phyloP scores from a whole-genome alignment of 768 basidiomycete genomes.

The Mycena amicta region DNA sequence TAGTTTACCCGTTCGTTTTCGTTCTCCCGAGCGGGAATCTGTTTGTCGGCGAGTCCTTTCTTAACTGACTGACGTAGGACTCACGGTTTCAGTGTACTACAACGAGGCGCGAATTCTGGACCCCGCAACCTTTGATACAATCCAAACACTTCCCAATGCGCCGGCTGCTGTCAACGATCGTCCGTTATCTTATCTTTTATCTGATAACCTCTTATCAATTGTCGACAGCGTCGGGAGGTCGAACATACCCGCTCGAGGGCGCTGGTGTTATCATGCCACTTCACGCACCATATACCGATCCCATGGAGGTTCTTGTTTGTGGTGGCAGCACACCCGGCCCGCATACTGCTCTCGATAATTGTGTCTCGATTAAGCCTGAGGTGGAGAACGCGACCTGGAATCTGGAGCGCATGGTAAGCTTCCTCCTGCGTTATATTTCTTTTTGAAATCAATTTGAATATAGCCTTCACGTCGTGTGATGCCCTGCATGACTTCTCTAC shows the following conservation, averaged over 20 bases:
- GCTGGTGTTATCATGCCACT: constrained; percentile 71
- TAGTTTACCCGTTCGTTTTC: constrained; percentile 72
- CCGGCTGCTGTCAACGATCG: constrained; percentile 74
- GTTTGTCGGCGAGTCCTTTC: constrained; percentile 62
- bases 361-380: constrained; percentile 71
- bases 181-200: constrained; percentile 24
- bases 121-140: constrained; percentile 63
- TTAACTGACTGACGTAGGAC: no score
- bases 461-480: constrained; percentile 79
- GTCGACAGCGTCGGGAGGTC: constrained; percentile 44
- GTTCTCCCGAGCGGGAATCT: constrained; percentile 70
- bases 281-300: constrained; percentile 71
- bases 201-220: constrained; percentile 3
- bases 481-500: constrained; percentile 66
- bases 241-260: constrained; percentile 80
- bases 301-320: constrained; percentile 71
- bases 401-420: constrained; percentile 56
- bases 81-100: constrained; percentile 60
- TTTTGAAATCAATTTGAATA: not conserved
- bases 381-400: constrained; percentile 62
- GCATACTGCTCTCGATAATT: constrained; percentile 62
- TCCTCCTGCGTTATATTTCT: not conserved
- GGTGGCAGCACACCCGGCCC: constrained; percentile 71
- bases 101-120: constrained; percentile 81
- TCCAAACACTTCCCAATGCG: constrained; percentile 65